Percentiles rank a stretch among this genome's conserved stretches.
Evolutionary conservation across 1,284 basidiomycete genomes (phyloP).

Genomic region (Ustilago vetiveriae): DNA sequence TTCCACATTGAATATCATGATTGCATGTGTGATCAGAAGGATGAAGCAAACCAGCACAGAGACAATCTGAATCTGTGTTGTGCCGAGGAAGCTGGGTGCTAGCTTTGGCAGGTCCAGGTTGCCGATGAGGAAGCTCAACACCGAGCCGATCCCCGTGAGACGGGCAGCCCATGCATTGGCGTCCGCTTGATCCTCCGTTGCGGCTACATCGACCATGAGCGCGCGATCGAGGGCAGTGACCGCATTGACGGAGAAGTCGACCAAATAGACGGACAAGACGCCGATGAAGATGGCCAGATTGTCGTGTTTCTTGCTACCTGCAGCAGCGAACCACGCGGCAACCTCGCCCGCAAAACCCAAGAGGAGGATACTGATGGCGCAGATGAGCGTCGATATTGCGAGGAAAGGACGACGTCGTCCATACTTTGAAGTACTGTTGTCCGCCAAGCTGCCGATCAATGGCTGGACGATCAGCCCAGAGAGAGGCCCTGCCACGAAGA

Average conservation of each 20-base stretch:
- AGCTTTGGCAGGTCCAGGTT: slow-evolving; percentile 52
- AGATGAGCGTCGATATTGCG: slow-evolving; percentile 55
- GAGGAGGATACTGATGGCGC: slow-evolving; percentile 60
- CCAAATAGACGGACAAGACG: slow-evolving; percentile 83
- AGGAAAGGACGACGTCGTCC: slow-evolving; percentile 68
- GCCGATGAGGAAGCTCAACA: slow-evolving; percentile 63
- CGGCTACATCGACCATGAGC: slow-evolving; percentile 75
- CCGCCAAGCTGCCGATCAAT: slow-evolving; percentile 64
- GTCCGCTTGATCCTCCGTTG: slow-evolving; percentile 77
- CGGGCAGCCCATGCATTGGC: slow-evolving; percentile 95
- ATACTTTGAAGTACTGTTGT: slow-evolving; percentile 64
- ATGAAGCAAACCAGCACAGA: slow-evolving; percentile 44
- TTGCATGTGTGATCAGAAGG: slow-evolving; percentile 49
- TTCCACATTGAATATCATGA: slow-evolving; percentile 36
- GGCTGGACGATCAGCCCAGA: slow-evolving; percentile 67
- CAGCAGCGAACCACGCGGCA: slow-evolving; percentile 29
- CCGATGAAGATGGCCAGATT: slow-evolving; percentile 79
- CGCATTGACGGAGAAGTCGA: slow-evolving; percentile 93
- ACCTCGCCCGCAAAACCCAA: slow-evolving; percentile 65
- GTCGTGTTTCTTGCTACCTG: slow-evolving; percentile 25
- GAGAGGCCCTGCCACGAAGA: slow-evolving; percentile 61
- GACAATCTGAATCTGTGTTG: slow-evolving; percentile 47
- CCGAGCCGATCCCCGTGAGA: slow-evolving; percentile 71
- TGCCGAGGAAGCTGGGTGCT: slow-evolving; percentile 30
- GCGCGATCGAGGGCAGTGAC: slow-evolving; percentile 86